phyloP scores from a whole-genome alignment of 495 filamentous ascomycete genomes.

The Hypoxylon perforatum region DNA sequence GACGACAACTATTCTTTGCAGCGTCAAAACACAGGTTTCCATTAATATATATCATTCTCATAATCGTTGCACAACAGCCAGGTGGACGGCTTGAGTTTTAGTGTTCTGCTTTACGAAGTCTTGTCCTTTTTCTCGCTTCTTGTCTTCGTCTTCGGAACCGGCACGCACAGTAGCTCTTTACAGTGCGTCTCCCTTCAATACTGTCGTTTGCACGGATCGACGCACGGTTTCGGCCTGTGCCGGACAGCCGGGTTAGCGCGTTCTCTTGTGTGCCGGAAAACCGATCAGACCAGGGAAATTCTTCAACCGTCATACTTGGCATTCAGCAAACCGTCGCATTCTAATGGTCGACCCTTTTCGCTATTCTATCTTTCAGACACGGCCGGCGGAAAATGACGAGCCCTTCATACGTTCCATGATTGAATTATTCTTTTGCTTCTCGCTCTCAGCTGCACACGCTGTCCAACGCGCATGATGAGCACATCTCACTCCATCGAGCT shows the following conservation, averaged over 20 bases:
- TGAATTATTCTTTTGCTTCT: conserved; percentile 24
- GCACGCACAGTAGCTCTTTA: not conserved
- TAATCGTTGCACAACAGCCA: no score
- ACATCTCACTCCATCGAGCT: conserved; percentile 36
- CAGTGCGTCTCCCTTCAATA: conserved; percentile 10
- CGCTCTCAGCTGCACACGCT: conserved; percentile 14
- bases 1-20: not conserved
- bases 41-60: no score
- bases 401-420: conserved; percentile 42
- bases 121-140: no score
- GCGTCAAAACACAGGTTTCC: no score
- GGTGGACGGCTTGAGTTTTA: no score
- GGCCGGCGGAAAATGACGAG: conserved; percentile 34
- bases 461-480: conserved; percentile 34
- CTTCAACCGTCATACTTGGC: conserved; percentile 44
- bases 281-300: conserved; percentile 40
- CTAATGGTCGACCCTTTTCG: conserved; percentile 26
- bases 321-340: conserved; percentile 36
- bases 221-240: conserved; percentile 44
- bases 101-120: no score
- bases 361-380: conserved; percentile 32
- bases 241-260: conserved; percentile 45
- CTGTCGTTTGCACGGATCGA: conserved; percentile 31
- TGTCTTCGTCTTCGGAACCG: not conserved
- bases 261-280: conserved; percentile 40